Percentiles rank a stretch among this genome's conserved stretches.
phyloP scores from a whole-genome alignment of 2,329 filamentous ascomycete genomes.

The Aschersonia sp. region DNA sequence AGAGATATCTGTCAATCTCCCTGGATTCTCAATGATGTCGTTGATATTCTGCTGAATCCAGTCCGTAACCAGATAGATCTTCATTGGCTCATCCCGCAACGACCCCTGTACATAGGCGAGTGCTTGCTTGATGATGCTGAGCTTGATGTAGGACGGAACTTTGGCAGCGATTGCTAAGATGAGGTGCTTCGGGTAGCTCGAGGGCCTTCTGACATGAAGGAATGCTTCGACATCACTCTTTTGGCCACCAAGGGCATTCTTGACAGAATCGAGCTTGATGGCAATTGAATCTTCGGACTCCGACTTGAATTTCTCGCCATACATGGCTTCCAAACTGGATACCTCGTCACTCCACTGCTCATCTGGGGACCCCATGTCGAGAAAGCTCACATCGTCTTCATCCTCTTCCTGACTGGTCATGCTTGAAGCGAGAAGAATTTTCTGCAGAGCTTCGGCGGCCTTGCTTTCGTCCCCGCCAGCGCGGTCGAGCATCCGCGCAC shows the following conservation, averaged over 20 bases:
- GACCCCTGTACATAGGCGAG: conserved; percentile 56
- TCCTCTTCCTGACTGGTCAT: conserved; percentile 2
- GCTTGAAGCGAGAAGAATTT: conserved; percentile 18
- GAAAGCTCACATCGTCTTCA: conserved; percentile 23
- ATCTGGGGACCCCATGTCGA: conserved; percentile 35
- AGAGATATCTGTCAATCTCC: conserved; percentile 70
- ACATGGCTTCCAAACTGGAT: conserved; percentile 71
- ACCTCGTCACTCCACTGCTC: conserved; percentile 78
- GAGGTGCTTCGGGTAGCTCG: conserved; percentile 56
- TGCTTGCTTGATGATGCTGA: conserved; percentile 71
- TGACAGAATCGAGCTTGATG: conserved; percentile 47
- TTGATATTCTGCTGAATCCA: conserved; percentile 83
- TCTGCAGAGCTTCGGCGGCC: conserved; percentile 69
- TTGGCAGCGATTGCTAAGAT: conserved; percentile 56
- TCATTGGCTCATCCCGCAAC: conserved; percentile 73
- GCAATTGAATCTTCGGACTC: conserved; percentile 51
- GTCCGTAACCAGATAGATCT: conserved; percentile 74
- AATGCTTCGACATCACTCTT: conserved; percentile 36
- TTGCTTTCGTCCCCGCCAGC: conserved; percentile 57
- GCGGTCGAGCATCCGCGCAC: conserved; percentile 60
- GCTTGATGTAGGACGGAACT: conserved; percentile 81
- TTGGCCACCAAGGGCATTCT: conserved; percentile 35
- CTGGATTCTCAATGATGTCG: conserved; percentile 70
- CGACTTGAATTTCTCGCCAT: conserved; percentile 55
- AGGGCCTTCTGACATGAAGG: conserved; percentile 56